phyloP scores from a whole-genome alignment of 176 grass and related monocot genomes.

The Lolium multiflorum region DNA sequence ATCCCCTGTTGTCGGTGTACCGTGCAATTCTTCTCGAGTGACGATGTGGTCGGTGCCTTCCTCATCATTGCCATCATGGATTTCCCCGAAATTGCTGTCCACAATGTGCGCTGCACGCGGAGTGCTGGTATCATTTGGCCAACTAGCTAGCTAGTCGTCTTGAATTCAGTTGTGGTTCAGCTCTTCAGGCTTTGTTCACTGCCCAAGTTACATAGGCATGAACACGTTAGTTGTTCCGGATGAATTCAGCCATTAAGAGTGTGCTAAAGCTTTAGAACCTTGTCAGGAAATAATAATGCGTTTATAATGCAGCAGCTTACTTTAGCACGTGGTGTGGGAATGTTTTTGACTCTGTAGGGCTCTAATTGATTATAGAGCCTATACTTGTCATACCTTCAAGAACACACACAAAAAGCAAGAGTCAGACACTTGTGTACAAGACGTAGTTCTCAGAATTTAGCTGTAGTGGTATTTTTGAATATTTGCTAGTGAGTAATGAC shows the following conservation, averaged over 20 bases:
- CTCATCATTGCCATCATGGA: neutral
- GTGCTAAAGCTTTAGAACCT: neutral
- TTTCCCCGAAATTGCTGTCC: neutral
- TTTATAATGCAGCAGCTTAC: neutral
- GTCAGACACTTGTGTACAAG: neutral
- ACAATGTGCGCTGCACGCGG: neutral
- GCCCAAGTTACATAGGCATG: neutral
- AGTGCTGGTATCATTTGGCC: constrained; percentile 11
- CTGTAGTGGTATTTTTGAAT: constrained; percentile 6
- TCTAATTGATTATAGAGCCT: neutral
- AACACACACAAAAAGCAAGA: neutral
- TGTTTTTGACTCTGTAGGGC: neutral
- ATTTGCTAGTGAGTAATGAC: too few species aligned
- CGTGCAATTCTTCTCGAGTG: neutral
- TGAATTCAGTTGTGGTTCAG: constrained; percentile 1
- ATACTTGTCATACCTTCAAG: neutral
- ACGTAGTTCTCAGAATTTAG: neutral
- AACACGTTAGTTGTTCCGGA: neutral
- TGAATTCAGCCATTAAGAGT: constrained; percentile 6
- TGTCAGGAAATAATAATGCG: neutral
- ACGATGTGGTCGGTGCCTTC: constrained; percentile 19
- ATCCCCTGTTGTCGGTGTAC: neutral
- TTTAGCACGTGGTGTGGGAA: neutral
- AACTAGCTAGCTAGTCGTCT: neutral
- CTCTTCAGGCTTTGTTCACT: neutral